Percentiles rank a stretch among this genome's conserved stretches.
Evolutionary conservation across 345 rosid species (phyloP).

Genomic region (Lepidium didymum): DNA sequence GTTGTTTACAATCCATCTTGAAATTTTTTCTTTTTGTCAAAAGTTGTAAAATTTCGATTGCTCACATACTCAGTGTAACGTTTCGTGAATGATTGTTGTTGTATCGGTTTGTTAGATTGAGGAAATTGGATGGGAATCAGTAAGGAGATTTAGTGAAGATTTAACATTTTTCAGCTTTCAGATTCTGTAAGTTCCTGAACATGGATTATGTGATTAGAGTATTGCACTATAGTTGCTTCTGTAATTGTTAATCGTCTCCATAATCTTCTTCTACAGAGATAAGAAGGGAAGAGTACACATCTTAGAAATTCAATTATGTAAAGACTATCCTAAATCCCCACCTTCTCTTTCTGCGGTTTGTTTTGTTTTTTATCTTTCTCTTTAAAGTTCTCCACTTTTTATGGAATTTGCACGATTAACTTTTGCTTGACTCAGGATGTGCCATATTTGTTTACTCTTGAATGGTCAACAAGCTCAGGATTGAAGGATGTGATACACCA

Average conservation of each 20-base stretch:
- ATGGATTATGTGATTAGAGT: background rate
- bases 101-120: conserved; percentile 44
- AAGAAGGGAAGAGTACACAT: conserved; percentile 47
- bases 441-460: conserved; percentile 47
- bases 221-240: background rate
- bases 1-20: background rate
- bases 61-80: background rate
- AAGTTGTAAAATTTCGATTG: background rate
- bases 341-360: conserved; percentile 75
- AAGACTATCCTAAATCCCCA: conserved; percentile 48
- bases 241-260: background rate
- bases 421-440: conserved; percentile 42
- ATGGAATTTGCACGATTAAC: background rate
- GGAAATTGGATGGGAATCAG: conserved; percentile 79
- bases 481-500: conserved; percentile 56
- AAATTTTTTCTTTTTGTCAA: background rate
- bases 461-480: conserved; percentile 56
- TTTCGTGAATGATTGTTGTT: background rate
- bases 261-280: conserved; percentile 40
- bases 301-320: conserved; percentile 49
- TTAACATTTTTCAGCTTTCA: conserved; percentile 54
- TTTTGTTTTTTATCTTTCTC: background rate
- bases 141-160: conserved; percentile 47
- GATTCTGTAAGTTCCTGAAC: conserved; percentile 39
- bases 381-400: background rate